Base-by-base conservation (phyloP, 805 yeast genomes). In the Ogataea sp. region DNA sequence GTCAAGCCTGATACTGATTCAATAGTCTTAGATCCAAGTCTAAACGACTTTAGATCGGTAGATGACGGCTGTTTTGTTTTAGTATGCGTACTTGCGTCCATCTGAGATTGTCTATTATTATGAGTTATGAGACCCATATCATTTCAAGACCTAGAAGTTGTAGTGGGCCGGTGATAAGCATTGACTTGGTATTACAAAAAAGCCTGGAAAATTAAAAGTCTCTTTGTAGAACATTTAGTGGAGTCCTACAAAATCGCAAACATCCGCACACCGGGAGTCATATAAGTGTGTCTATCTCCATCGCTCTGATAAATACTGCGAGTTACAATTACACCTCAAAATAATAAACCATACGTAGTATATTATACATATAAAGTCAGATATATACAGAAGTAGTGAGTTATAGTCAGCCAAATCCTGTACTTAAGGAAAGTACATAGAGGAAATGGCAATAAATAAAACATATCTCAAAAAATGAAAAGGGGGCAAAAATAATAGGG, bases 1-100 rank as follows among this genome's bases (percentile, higher is more conserved):
- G 77, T 54, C 6, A 89, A 58, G 0, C 97, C 97, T 0, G 93
- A 70, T 1, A 79, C 54, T 0, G 77, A 53, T 52, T 88, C 93
- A 31, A 51, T 39, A 2, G 54, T 36, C 17, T 48, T 44, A 8
- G 44, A 21, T 7, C 47, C 43, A 29, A 41, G 26, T 8, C 32
- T 36, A 16, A 25, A n/a, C 18, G 17, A 14, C 17, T 20, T 17
- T 6, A 29, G 5, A 11, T 16, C 29, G 29, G 15, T 15, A 13
- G 10, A 9, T 26, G 6, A 11, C 29, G 6, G 14, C 14, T 26
- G 6, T 6, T n/a, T 13, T 6, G 31, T 28, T 16, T 9, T 15
- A 16, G n/a, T 7, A 11, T 16, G 17, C n/a, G 4, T 28, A 4
- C 18, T 9, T 28, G 31, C 7, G n/a, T n/a, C 26, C 26, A 23